Conservation (phyloP, 192 early-diverging fungal species). For the Linnemannia zychae region DNA sequence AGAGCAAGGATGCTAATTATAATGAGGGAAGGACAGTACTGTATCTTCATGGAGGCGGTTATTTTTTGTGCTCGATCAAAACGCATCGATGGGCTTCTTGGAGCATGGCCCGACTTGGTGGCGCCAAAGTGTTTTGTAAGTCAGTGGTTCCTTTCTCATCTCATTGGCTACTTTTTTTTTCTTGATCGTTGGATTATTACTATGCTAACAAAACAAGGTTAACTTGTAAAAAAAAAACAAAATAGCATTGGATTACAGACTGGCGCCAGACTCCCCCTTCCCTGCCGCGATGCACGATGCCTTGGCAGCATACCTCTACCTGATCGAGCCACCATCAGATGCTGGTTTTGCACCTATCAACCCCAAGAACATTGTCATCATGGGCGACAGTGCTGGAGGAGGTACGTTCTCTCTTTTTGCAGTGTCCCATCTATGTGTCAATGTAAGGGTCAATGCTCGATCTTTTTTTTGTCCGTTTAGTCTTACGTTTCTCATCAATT, state of each 20-base stretch:
- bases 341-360: slow-evolving; percentile 64
- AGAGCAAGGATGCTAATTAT: slow-evolving; percentile 43
- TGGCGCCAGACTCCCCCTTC: slow-evolving; percentile 87
- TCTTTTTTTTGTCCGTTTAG: neutral
- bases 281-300: slow-evolving; percentile 89
- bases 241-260: slow-evolving; percentile 77
- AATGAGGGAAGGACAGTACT: slow-evolving; percentile 70
- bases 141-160: neutral
- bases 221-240: neutral
- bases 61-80: slow-evolving; percentile 62
- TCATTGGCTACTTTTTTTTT: neutral
- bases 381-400: slow-evolving; percentile 82
- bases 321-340: slow-evolving; percentile 67
- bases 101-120: slow-evolving; percentile 64
- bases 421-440: neutral
- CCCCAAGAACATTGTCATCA: slow-evolving; percentile 70
- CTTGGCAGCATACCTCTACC: slow-evolving; percentile 78
- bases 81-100: slow-evolving; percentile 61
- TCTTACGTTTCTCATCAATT: neutral
- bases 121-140: slow-evolving; percentile 55
- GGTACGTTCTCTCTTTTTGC: slow-evolving; percentile 26
- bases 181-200: neutral
- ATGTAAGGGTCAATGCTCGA: neutral
- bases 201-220: neutral
- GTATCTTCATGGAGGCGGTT: slow-evolving; percentile 86